Conservation (phyloP, 495 filamentous ascomycete species). For the Xylaria castorea region DNA sequence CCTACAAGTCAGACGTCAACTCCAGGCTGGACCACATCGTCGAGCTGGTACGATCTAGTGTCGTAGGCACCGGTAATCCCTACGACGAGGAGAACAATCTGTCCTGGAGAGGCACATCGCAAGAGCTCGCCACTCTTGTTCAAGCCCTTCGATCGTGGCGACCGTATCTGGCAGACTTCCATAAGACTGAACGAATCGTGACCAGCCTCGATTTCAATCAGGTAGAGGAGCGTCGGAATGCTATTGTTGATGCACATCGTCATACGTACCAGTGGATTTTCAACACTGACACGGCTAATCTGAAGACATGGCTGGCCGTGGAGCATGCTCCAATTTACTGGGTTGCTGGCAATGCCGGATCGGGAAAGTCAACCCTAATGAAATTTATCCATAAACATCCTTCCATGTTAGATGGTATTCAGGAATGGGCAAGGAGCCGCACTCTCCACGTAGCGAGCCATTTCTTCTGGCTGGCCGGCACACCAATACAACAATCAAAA, state of each 20-base stretch:
- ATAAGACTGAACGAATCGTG: background rate
- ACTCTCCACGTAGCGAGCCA: constrained; percentile 27
- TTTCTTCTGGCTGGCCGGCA: constrained; percentile 37
- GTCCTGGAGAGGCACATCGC: background rate
- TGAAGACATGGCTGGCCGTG: background rate
- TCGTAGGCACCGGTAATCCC: background rate
- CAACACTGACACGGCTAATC: background rate
- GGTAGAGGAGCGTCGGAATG: background rate
- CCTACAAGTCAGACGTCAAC: background rate
- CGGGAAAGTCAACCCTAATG: constrained; percentile 45
- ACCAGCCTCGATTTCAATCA: constrained; percentile 2
- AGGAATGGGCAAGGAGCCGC: background rate
- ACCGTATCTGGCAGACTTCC: background rate
- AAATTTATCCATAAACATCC: constrained; percentile 35
- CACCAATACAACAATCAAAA: constrained; percentile 31
- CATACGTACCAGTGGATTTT: constrained; percentile 11
- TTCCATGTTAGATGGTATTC: background rate
- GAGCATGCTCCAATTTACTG: constrained; percentile 34
- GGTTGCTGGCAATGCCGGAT: constrained; percentile 43
- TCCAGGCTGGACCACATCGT: background rate
- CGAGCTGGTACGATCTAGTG: background rate
- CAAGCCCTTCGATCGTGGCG: background rate
- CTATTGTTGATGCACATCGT: background rate
- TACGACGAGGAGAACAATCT: background rate
- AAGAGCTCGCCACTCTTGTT: background rate